phyloP scores from a whole-genome alignment of 257 asterid genomes.

The Apocynum venetum region DNA sequence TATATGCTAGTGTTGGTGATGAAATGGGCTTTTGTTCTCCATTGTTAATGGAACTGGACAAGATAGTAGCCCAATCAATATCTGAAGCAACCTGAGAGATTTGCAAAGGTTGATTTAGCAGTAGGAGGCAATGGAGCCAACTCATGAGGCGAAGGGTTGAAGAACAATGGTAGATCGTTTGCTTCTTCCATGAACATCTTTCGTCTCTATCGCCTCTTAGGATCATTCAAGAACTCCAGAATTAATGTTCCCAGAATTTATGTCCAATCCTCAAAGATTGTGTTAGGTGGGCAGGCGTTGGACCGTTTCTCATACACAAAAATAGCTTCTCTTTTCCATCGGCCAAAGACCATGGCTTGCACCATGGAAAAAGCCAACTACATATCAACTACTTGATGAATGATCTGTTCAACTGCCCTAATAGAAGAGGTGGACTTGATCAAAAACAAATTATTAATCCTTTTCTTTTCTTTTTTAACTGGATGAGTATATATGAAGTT shows the following conservation, averaged over 20 bases:
- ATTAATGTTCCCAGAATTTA: slow-evolving; percentile 15
- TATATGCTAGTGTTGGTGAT: slow-evolving; percentile 9
- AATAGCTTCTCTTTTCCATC: too few species aligned
- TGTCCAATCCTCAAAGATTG: slow-evolving; percentile 14
- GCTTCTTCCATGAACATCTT: slow-evolving; percentile 18
- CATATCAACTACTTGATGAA: slow-evolving; percentile 28
- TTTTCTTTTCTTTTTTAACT: not conserved
- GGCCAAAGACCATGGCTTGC: slow-evolving; percentile 12
- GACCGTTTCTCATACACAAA: slow-evolving; percentile 16
- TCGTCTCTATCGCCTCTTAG: not conserved
- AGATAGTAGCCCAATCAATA: slow-evolving; percentile 42
- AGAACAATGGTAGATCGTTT: not conserved
- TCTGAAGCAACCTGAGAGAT: slow-evolving; percentile 33
- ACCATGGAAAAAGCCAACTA: slow-evolving; percentile 28
- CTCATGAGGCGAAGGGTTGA: not conserved
- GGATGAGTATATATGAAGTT: not conserved
- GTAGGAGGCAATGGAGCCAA: not conserved
- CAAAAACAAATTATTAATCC: not conserved
- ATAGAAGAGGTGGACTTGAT: slow-evolving; percentile 20
- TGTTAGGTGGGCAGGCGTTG: slow-evolving; percentile 36
- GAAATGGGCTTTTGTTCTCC: slow-evolving; percentile 21
- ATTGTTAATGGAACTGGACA: slow-evolving; percentile 23
- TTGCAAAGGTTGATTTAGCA: slow-evolving; percentile 41
- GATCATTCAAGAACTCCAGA: slow-evolving; percentile 8
- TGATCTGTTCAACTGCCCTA: slow-evolving; percentile 46